Conservation (phyloP, 176 grass and related monocot species). For the Zea luxurians region DNA sequence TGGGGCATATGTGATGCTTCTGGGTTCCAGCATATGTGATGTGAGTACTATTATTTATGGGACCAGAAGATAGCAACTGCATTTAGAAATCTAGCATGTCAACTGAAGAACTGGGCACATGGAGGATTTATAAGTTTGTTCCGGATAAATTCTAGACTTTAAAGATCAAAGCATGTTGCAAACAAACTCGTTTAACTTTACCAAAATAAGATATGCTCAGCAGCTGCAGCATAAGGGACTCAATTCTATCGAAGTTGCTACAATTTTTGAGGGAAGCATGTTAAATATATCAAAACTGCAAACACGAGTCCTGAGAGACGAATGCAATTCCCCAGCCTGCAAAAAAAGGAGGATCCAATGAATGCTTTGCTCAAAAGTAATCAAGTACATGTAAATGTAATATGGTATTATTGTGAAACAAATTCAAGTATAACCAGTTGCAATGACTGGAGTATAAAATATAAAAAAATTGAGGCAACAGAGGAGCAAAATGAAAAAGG, state of each 20-base stretch:
- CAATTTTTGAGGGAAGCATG: not conserved
- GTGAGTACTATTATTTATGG: conserved; percentile 20
- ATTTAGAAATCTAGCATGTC: not conserved
- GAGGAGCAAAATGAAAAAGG: not conserved
- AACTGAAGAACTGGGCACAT: conserved; percentile 16
- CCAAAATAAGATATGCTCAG: not conserved
- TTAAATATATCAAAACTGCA: not conserved
- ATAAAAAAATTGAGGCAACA: not conserved
- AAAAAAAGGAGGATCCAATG: not conserved
- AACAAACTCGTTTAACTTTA: not conserved
- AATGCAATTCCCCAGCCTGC: not conserved
- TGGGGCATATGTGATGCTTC: conserved; percentile 15
- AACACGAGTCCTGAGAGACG: not conserved
- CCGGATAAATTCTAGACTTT: not conserved
- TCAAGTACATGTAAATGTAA: not conserved
- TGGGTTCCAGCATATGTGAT: not conserved
- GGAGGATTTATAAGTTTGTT: not conserved
- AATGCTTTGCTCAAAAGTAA: not conserved
- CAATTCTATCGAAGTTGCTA: not conserved
- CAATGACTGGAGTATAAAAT: not conserved
- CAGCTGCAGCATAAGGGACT: not conserved
- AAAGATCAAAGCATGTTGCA: not conserved
- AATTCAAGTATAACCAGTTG: not conserved
- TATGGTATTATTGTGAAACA: too few species aligned
- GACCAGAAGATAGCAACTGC: not conserved